phyloP scores from a whole-genome alignment of 306 rosid genomes.

The Vigna angularis region DNA sequence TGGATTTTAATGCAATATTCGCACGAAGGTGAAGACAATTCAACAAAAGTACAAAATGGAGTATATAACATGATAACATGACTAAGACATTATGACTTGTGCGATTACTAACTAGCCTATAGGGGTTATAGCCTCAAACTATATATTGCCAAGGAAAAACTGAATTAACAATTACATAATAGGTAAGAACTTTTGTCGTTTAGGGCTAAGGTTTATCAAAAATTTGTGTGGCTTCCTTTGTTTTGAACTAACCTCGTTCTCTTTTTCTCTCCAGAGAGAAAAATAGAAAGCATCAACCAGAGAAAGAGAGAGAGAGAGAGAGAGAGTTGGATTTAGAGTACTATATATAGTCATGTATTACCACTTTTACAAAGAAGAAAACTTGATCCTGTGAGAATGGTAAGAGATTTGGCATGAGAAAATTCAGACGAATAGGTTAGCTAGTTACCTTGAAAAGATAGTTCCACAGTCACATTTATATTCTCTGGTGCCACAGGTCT shows the following conservation, averaged over 20 bases:
- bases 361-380: constrained; percentile 3
- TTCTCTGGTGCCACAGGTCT: constrained; percentile 90
- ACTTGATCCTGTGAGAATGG: neutral
- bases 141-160: constrained; percentile 31
- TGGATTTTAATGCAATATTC: neutral
- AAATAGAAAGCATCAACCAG: constrained; percentile 25
- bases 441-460: constrained; percentile 79
- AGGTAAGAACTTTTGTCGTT: constrained; percentile 50
- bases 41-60: constrained; percentile 37
- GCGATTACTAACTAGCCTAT: constrained; percentile 16
- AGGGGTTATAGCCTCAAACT: constrained; percentile 24
- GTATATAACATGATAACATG: constrained; percentile 3
- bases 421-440: neutral
- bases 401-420: neutral
- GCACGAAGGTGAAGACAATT: neutral
- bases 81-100: constrained; percentile 17
- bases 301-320: neutral
- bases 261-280: constrained; percentile 40
- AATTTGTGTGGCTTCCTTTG: constrained; percentile 42
- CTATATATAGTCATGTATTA: neutral
- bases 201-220: constrained; percentile 45
- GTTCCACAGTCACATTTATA: constrained; percentile 95
- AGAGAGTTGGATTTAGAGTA: neutral
- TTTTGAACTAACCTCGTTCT: constrained; percentile 39
- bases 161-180: constrained; percentile 32